Base-by-base conservation (phyloP, 768 basidiomycete species). In the Xerocomellus chrysenteron region DNA sequence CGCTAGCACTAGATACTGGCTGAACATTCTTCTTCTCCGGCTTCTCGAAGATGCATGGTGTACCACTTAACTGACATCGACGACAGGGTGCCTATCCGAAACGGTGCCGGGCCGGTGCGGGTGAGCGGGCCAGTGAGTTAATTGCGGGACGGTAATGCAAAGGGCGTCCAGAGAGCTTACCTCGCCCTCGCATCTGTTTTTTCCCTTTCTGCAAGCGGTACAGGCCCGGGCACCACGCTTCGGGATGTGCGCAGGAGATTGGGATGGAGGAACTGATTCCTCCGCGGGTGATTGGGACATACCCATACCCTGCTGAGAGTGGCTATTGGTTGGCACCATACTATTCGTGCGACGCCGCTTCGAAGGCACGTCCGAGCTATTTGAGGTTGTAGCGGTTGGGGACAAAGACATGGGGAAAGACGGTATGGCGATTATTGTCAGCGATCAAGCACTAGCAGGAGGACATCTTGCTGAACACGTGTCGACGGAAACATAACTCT, bases 101-200 rank as follows among this genome's bases (percentile, higher is more conserved):
- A 72, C 68, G 69, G 68, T 69, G 73, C 86, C 87, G 87, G 86
- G 83, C 84, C 87, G 87, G 87, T 76, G 70, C 82, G 82, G 83
- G 71, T 76, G 77, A 78, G 75, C 85, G 88, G 87, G 75, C 83
- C 85, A 79, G 78, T 79, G 76, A 83, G 80, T 68, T 45, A 63
- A 55, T 68, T 73, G 65, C 70, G 76, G 79, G 78, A 76, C 73
- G 79, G 76, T 33, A 71, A 64, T 61, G 58, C 59, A 63, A 70
- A 69, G 69, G 65, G 64, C 70, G 58, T 61, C 56, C 49, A 69
- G 41, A 54, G 55, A 60, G 63, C 82, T 70, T 68, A 91, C 91
- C 82, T 92, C 92, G 74, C 92, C 91, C 76, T 94, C 92, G 69
- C 92, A 94, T 71, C 92, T 80, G 78, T 94, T 94, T 79, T 94